phyloP scores from a whole-genome alignment of 768 basidiomycete species.

The Thelephora ganbajun region DNA sequence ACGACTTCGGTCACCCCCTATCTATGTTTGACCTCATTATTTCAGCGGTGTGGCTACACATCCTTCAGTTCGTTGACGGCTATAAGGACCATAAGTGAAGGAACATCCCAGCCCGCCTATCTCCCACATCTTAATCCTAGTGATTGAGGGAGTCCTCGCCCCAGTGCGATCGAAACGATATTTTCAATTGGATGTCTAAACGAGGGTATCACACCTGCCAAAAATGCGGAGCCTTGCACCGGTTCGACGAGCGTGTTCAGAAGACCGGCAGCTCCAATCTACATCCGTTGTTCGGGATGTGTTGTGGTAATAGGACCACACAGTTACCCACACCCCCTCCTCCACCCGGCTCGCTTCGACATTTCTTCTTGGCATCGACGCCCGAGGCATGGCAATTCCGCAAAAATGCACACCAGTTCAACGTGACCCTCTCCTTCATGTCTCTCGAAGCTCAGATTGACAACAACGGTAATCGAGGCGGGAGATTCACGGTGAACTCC shows the following conservation, averaged over 20 bases:
- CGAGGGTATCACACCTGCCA: neutral
- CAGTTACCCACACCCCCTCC: slow-evolving; percentile 10
- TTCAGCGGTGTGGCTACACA: too few relatives aligned
- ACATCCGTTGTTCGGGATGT: slow-evolving; percentile 9
- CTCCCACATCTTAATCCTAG: too few relatives aligned
- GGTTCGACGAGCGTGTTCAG: neutral
- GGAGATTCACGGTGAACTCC: slow-evolving; percentile 22
- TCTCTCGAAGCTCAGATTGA: slow-evolving; percentile 21
- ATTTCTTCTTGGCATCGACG: slow-evolving; percentile 10
- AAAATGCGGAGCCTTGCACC: too few relatives aligned
- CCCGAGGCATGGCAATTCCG: slow-evolving; percentile 15
- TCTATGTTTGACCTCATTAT: too few relatives aligned
- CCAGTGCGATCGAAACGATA: too few relatives aligned
- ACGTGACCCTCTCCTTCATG: slow-evolving; percentile 26
- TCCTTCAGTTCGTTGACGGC: too few relatives aligned
- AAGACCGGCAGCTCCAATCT: neutral
- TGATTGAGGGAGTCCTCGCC: too few relatives aligned
- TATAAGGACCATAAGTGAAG: too few relatives aligned
- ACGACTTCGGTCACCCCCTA: too few relatives aligned
- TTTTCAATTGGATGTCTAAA: too few relatives aligned
- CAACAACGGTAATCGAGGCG: slow-evolving; percentile 13
- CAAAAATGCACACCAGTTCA: slow-evolving; percentile 25
- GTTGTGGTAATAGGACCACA: slow-evolving; percentile 24
- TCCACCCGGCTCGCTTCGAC: slow-evolving; percentile 12
- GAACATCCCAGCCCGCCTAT: too few relatives aligned